Conservation (phyloP, 306 rosid genomes). For the Acacia crassicarpa region DNA sequence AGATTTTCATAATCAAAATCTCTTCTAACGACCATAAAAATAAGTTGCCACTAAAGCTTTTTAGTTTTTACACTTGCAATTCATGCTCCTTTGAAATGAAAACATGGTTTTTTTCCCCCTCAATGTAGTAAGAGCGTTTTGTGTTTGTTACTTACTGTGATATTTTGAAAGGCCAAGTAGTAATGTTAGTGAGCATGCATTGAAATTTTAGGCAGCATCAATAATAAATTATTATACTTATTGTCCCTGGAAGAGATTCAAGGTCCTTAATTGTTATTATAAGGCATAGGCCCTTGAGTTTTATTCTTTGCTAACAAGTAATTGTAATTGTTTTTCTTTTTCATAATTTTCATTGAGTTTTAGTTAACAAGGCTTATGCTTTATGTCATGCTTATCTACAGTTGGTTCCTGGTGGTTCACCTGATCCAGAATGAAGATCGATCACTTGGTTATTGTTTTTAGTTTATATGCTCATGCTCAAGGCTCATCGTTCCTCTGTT, state of each 20-base stretch:
- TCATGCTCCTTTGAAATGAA: not conserved
- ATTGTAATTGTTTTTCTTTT: not conserved
- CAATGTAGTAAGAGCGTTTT: not conserved
- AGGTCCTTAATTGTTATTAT: not conserved
- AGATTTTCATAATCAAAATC: not conserved
- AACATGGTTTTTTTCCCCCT: not conserved
- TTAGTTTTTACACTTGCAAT: no score
- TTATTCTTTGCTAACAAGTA: not conserved
- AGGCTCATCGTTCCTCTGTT: slow-evolving; percentile 38
- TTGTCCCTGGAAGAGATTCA: not conserved
- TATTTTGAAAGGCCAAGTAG: not conserved
- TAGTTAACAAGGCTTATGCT: not conserved
- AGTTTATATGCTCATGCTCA: slow-evolving; percentile 15
- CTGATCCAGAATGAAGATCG: slow-evolving; percentile 64
- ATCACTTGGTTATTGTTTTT: slow-evolving; percentile 4
- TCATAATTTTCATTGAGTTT: not conserved
- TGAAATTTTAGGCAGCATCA: no score
- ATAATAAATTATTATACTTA: not conserved
- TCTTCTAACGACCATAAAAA: not conserved
- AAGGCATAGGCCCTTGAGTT: not conserved
- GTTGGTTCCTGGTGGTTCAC: slow-evolving; percentile 82
- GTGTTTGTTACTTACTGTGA: not conserved
- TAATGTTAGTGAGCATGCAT: not conserved
- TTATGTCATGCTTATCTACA: not conserved
- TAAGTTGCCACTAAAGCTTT: no score